Percentiles rank a stretch among this genome's conserved stretches.
Evolutionary conservation across 768 basidiomycete genomes (phyloP).

Genomic region (Russula brevipes): DNA sequence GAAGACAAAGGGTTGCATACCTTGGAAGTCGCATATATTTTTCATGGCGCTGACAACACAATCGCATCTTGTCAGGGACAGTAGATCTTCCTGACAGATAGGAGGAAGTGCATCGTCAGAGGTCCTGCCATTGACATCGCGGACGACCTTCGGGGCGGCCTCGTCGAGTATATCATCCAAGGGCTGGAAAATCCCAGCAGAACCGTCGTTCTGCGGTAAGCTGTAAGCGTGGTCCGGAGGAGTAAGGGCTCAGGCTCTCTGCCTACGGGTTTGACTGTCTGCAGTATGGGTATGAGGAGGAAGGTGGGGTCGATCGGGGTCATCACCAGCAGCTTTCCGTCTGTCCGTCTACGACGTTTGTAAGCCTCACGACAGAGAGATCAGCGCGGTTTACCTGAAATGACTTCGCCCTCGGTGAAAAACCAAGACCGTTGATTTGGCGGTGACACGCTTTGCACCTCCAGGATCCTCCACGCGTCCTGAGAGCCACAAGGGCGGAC

Average conservation of each 20-base stretch:
- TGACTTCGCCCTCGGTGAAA: slow-evolving; percentile 57
- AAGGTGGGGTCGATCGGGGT: slow-evolving; percentile 82
- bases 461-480: slow-evolving; percentile 43
- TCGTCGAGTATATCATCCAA: slow-evolving; percentile 80
- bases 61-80: slow-evolving; percentile 48
- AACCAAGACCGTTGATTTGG: slow-evolving; percentile 82
- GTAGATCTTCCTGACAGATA: slow-evolving; percentile 46
- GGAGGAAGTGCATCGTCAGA: slow-evolving; percentile 32
- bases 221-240: background rate
- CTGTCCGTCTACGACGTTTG: slow-evolving; percentile 36
- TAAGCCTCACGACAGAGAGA: background rate
- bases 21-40: slow-evolving; percentile 73
- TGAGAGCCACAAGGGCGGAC: background rate
- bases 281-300: slow-evolving; percentile 67
- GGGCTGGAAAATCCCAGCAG: slow-evolving; percentile 53
- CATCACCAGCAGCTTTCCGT: slow-evolving; percentile 78
- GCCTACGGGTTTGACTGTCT: slow-evolving; percentile 46
- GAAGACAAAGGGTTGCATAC: slow-evolving; percentile 35
- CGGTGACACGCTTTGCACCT: slow-evolving; percentile 73
- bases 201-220: slow-evolving; percentile 39
- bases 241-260: background rate
- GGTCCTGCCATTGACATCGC: slow-evolving; percentile 22
- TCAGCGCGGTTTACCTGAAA: slow-evolving; percentile 40
- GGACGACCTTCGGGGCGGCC: slow-evolving; percentile 42
- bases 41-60: slow-evolving; percentile 51